Percentiles rank a stretch among this genome's conserved stretches.
phyloP scores from a whole-genome alignment of 2,329 filamentous ascomycete genomes.

The Pseudocercospora pini-densiflorae region DNA sequence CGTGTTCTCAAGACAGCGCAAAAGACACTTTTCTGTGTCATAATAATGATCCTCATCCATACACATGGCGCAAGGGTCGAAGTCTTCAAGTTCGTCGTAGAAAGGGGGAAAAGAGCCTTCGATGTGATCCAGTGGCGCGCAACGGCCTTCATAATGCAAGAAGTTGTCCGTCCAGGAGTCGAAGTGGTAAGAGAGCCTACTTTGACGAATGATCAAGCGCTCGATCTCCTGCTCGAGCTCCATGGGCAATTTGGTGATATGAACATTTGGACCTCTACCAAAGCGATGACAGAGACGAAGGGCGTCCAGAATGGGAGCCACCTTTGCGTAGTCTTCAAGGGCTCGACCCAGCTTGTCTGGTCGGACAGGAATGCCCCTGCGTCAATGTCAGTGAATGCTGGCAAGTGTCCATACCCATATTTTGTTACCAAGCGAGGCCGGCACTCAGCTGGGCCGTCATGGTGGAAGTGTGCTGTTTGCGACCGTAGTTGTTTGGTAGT shows the following conservation, averaged over 20 bases:
- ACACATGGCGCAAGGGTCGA: conserved; percentile 10
- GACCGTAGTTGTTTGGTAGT: no score
- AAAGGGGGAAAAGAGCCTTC: background rate
- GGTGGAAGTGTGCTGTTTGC: background rate
- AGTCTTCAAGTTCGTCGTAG: background rate
- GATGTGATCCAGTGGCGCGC: conserved; percentile 18
- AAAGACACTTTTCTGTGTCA: background rate
- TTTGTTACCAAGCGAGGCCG: background rate
- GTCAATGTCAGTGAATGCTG: background rate
- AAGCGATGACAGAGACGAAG: conserved; percentile 31
- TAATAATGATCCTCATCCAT: background rate
- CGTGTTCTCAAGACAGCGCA: background rate
- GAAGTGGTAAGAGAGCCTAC: background rate
- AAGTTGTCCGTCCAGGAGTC: conserved; percentile 11
- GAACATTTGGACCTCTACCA: conserved; percentile 23
- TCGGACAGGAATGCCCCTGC: conserved; percentile 24
- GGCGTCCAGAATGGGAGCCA: conserved; percentile 14
- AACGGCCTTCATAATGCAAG: conserved; percentile 19
- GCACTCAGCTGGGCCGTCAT: background rate
- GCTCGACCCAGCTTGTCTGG: conserved; percentile 23
- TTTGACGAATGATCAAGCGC: conserved; percentile 8
- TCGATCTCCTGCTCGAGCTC: conserved; percentile 30
- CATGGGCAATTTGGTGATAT: conserved; percentile 29
- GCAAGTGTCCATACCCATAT: background rate
- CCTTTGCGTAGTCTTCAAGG: conserved; percentile 18